Evolutionary conservation across 208 protist species (phyloP).

Genomic region (Leishmania tropica): DNA sequence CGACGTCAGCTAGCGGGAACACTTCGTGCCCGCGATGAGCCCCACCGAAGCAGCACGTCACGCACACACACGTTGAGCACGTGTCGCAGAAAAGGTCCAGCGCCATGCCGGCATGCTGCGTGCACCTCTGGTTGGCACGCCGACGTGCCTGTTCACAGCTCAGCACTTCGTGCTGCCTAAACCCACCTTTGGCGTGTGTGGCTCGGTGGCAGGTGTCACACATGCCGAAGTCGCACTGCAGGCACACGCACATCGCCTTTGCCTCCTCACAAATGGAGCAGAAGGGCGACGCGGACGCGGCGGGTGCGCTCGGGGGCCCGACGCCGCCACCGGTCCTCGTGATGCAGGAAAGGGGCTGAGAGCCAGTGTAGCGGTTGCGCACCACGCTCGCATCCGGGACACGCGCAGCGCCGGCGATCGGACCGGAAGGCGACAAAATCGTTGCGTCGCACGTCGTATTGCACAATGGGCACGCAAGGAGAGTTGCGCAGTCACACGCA

Average conservation of each 20-base stretch:
- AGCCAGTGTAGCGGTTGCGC: slow-evolving; percentile 21
- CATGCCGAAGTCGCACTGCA: slow-evolving; percentile 78
- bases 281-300: background rate
- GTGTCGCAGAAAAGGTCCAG: slow-evolving; percentile 77
- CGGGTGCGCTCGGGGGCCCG: background rate
- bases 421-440: background rate
- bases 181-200: slow-evolving; percentile 66
- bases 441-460: background rate
- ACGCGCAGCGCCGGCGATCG: background rate
- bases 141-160: slow-evolving; percentile 35
- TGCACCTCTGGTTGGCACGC: slow-evolving; percentile 32
- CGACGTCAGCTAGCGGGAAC: slow-evolving; percentile 46
- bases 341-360: background rate
- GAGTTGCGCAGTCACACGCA: background rate
- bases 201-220: slow-evolving; percentile 47
- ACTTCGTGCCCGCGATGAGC: slow-evolving; percentile 67
- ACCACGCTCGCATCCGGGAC: slow-evolving; percentile 3
- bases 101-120: slow-evolving; percentile 44
- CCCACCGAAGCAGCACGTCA: slow-evolving; percentile 76
- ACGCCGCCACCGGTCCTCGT: background rate
- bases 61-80: slow-evolving; percentile 54
- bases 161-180: slow-evolving; percentile 59
- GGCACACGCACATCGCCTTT: slow-evolving; percentile 37
- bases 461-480: slow-evolving; percentile 20
- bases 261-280: slow-evolving; percentile 76